Percentiles rank a stretch among this genome's conserved stretches.
Conservation (phyloP, 768 basidiomycete species). For the Auriculariales sp. region DNA sequence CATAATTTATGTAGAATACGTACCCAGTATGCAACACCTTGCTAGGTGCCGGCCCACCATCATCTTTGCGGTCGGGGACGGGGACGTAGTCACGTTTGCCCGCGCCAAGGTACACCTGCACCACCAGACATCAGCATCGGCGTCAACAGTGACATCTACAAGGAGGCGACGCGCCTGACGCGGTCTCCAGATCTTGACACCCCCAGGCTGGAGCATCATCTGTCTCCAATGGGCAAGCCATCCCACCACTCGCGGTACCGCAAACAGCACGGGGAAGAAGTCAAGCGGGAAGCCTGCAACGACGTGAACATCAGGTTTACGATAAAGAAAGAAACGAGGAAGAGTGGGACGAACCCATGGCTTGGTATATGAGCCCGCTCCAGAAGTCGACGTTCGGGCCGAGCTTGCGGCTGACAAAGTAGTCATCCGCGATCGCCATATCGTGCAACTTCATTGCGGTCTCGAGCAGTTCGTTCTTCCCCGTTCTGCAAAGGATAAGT, state of each 20-base stretch:
- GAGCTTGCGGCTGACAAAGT: slow-evolving; percentile 67
- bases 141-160: neutral
- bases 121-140: neutral
- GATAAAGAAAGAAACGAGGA: slow-evolving; percentile 33
- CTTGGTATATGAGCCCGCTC: slow-evolving; percentile 24
- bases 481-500: slow-evolving; percentile 38
- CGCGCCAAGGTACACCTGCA: slow-evolving; percentile 65
- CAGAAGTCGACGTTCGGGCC: slow-evolving; percentile 90
- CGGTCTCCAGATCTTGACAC: slow-evolving; percentile 89
- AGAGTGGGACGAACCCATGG: slow-evolving; percentile 6
- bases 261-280: slow-evolving; percentile 89
- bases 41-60: slow-evolving; percentile 25
- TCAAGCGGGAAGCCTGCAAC: slow-evolving; percentile 75
- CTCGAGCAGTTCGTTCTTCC: slow-evolving; percentile 69
- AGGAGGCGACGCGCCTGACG: slow-evolving; percentile 41
- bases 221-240: slow-evolving; percentile 92
- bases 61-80: slow-evolving; percentile 40
- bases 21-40: slow-evolving; percentile 10
- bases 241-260: slow-evolving; percentile 81
- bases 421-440: slow-evolving; percentile 81
- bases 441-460: slow-evolving; percentile 84
- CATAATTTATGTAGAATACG: neutral
- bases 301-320: neutral
- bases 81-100: slow-evolving; percentile 62
- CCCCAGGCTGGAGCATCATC: slow-evolving; percentile 84